Percentiles rank a stretch among this genome's conserved stretches.
phyloP scores from a whole-genome alignment of 257 asterid genomes.

The Ilex asprella region DNA sequence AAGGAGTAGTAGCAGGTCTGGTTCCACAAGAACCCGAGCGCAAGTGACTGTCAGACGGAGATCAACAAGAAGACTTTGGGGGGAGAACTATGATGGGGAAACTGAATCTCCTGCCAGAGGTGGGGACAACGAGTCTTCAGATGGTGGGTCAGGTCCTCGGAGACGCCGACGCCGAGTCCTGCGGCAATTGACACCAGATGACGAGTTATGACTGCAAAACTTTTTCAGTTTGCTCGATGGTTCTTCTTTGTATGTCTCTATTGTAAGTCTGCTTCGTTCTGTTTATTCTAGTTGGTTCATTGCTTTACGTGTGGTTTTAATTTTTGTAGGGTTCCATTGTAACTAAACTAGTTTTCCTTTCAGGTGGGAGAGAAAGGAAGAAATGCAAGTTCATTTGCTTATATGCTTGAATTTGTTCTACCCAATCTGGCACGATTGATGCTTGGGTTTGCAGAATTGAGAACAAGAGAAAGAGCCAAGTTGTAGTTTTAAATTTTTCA shows the following conservation, averaged over 20 bases:
- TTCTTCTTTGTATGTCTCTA: too few relatives aligned
- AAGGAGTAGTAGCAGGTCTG: conserved; percentile 39
- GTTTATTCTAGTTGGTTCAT: too few relatives aligned
- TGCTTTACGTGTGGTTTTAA: too few relatives aligned
- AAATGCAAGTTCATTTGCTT: too few relatives aligned
- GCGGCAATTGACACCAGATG: conserved; percentile 30
- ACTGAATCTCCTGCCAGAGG: conserved; percentile 28
- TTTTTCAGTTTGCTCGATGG: too few relatives aligned
- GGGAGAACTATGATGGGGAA: conserved; percentile 51
- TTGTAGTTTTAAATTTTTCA: too few relatives aligned
- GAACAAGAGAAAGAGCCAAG: neutral
- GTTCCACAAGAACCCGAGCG: conserved; percentile 41
- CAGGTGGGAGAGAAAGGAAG: too few relatives aligned
- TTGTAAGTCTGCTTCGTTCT: too few relatives aligned
- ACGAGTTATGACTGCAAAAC: conserved; percentile 3
- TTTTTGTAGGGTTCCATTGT: too few relatives aligned
- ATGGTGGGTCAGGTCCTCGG: conserved; percentile 16
- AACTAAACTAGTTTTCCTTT: too few relatives aligned
- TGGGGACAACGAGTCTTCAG: conserved; percentile 28
- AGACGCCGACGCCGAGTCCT: conserved; percentile 19
- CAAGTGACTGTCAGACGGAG: conserved; percentile 43
- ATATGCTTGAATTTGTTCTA: neutral
- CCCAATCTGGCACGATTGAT: neutral
- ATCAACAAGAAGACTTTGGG: conserved; percentile 54
- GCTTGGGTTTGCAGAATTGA: neutral